These are phyloP conservation scores for Yamadazyma ubonensis DNA, from an alignment of 805 yeast genomes.

Conservation along the genomic window DNA sequence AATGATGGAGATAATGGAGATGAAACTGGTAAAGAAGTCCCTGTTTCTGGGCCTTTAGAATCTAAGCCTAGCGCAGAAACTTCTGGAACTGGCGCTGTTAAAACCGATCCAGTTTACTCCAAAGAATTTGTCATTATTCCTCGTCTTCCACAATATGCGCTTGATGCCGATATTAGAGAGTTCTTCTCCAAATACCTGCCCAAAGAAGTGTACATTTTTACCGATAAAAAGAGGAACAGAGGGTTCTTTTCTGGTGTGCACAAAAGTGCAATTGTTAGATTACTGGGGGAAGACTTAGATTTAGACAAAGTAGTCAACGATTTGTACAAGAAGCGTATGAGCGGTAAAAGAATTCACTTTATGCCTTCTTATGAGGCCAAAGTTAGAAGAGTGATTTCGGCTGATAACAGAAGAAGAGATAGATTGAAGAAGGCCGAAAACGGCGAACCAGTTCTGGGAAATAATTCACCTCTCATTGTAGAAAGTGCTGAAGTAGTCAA, in stretches of 20 bases:
- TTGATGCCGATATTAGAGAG: constrained; percentile 45
- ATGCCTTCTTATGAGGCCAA: constrained; percentile 43
- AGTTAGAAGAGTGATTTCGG: constrained; percentile 45
- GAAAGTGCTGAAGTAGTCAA: neutral
- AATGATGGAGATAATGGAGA: neutral
- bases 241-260: constrained; percentile 27
- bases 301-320: constrained; percentile 44
- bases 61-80: too few relatives aligned
- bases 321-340: constrained; percentile 31
- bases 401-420: constrained; percentile 7
- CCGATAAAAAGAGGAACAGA: constrained; percentile 29
- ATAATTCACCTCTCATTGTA: neutral
- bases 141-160: constrained; percentile 36
- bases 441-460: neutral
- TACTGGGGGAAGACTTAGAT: constrained; percentile 44
- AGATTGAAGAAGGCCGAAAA: neutral
- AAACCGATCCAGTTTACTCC: constrained; percentile 29
- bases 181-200: constrained; percentile 47
- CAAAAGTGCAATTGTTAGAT: constrained; percentile 40
- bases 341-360: constrained; percentile 32
- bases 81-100: too few relatives aligned
- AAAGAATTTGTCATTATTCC: constrained; percentile 47
- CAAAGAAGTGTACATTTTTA: constrained; percentile 47
- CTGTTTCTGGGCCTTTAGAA: too few relatives aligned
- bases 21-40: constrained; percentile 2